Evolutionary conservation across 345 rosid genomes (phyloP), one percentile per base, ranked within the genome.

Genomic region (Passiflora organensis): DNA sequence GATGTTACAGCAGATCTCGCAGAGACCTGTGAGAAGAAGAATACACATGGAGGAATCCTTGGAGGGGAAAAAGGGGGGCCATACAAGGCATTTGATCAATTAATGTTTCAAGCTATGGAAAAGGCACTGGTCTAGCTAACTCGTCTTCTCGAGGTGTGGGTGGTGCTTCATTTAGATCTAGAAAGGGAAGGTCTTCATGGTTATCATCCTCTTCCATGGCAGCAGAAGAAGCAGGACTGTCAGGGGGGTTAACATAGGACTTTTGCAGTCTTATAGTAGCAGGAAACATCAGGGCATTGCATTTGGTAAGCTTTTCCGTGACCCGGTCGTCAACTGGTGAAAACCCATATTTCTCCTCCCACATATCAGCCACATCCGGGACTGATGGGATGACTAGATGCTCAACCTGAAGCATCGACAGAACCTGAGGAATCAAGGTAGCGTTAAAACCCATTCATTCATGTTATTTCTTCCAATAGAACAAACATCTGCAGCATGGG

Each of bases 321-420:
- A 58, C 6, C 1, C 6, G 22, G 1, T 22, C 39, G 0, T 25
- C 48, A 1, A 65, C 2, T 2, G 5, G 58, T 0, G 24, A 10
- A 59, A 73, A 73, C 12, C 48, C 28, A 20, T 32, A 53, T 22
- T 53, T 69, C 0, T 11, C 2, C 8, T 5, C 21, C 78, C 78
- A 74, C 72, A 64, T 61, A 1, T 6, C 1, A 4, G 24, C 46
- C 15, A 65, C 48, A 13, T 69, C 50, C 0, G 38, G 13, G 1
- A 60, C 17, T 0, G 77, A 64, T 16, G 77, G 77, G 62, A 73
- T 69, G 13, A 74, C 62, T 9, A 74, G 56, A 18, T 54, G 44
- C 48, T 43, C 65, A 2, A 69, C 58, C 2, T 52, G 17, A 0
- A 69, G 53, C 41, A 3, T 17, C 5, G 55, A 16, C 11, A 70